Evolutionary conservation across 768 basidiomycete species (phyloP).

Genomic region (Suillus clintonianus): DNA sequence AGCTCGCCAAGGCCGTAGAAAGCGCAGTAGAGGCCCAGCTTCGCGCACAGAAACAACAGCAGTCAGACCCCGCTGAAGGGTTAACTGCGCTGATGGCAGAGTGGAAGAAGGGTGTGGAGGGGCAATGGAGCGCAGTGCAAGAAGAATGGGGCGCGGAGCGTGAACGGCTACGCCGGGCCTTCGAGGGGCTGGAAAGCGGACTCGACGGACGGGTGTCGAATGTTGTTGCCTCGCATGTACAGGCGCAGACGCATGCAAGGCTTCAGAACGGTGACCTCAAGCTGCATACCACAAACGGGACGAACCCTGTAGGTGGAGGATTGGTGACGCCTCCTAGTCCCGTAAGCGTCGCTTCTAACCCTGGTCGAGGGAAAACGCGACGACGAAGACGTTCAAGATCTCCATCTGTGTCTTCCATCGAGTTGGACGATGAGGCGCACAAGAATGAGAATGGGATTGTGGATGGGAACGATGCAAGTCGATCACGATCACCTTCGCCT

Average conservation of each 20-base stretch:
- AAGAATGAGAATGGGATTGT: slow-evolving; percentile 9
- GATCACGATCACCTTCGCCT: slow-evolving; percentile 31
- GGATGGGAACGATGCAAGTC: slow-evolving; percentile 12
- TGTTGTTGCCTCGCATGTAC: slow-evolving; percentile 29
- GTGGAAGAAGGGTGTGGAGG: slow-evolving; percentile 81
- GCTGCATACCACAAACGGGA: slow-evolving; percentile 18
- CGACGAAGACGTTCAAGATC: slow-evolving; percentile 44
- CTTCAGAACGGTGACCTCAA: slow-evolving; percentile 34
- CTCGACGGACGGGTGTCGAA: slow-evolving; percentile 46
- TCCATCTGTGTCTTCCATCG: slow-evolving; percentile 34
- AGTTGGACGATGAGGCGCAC: slow-evolving; percentile 31
- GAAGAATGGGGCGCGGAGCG: slow-evolving; percentile 85
- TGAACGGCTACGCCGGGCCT: slow-evolving; percentile 67
- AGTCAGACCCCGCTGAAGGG: slow-evolving; percentile 34
- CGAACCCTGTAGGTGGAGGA: slow-evolving; percentile 38
- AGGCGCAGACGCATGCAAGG: slow-evolving; percentile 38
- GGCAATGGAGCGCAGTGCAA: slow-evolving; percentile 73
- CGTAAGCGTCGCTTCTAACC: slow-evolving; percentile 68
- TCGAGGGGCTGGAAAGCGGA: slow-evolving; percentile 79
- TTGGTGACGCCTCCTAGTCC: slow-evolving; percentile 79
- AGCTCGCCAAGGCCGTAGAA: slow-evolving; percentile 38
- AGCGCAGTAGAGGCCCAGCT: slow-evolving; percentile 16
- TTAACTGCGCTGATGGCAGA: slow-evolving; percentile 57
- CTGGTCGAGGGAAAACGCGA: slow-evolving; percentile 40
- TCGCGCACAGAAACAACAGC: neutral